Base-by-base conservation (phyloP, 139 green algal species). In the Chlorella sorokiniana region DNA sequence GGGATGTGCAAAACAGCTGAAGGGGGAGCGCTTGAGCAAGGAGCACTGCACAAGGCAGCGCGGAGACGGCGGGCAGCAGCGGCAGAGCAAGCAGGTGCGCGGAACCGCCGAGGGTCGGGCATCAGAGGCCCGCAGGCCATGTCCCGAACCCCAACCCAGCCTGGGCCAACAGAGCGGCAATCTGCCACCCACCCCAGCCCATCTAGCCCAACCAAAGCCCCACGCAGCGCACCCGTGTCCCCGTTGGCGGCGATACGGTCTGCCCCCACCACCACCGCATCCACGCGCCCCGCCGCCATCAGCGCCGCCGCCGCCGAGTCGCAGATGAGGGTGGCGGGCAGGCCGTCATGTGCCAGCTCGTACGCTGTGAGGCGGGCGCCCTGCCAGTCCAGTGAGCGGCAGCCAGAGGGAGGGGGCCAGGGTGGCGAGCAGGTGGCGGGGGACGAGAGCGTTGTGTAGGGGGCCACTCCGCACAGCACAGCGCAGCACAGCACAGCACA, bases 181-280 rank as follows among this genome's bases (percentile, higher is more conserved):
- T 27, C 23, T 6, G 22, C 9, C 56, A 35, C 27, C 22, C 18
- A 65, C 11, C 3, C 35, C 25, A 7, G 59, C 35, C 2, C 22
- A 33, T 2, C 9, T 33, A 37, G 29, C 25, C 59, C 33, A 37
- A 37, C 3, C 59, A 3, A 18, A n/a, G 25, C 59, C 59, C 11
- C 59, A 65, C 8, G 38, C 27, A 40, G 23, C 71, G 9, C 37
- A 69, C 72, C 72, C 6, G 93, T 96, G 92, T 98, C 94, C 18
- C 94, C 94, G 75, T 97, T 98, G 44, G 94, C 93, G n/a, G 92
- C 89, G 20, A 97, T 89, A 37, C 93, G 83, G 87, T 99, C 96
- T 1, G 96, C 96, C 7, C 96, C 96, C 41, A 99, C 94, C 41
- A 99, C 94, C 29, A 99, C 89, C 3, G 97, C 96, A 75, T 99